These are phyloP conservation scores for Gossypium arboreum DNA, from an alignment of 345 rosid species.

Conservation along the genomic window DNA sequence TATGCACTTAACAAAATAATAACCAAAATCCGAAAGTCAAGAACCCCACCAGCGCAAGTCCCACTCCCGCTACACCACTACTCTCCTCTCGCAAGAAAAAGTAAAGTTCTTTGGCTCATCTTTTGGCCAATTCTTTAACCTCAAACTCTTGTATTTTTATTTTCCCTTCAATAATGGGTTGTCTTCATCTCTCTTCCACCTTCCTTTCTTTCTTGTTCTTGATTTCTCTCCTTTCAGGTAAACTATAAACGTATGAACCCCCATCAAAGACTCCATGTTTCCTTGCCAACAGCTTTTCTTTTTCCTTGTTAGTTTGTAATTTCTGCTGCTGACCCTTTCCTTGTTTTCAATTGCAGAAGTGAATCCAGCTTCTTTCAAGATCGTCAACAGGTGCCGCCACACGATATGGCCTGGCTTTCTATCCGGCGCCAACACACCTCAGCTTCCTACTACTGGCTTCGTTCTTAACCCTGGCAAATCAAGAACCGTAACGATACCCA, in stretches of 20 bases:
- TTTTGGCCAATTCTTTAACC: slow-evolving; percentile 4
- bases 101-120: slow-evolving; percentile 25
- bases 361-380: slow-evolving; percentile 54
- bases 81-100: slow-evolving; percentile 17
- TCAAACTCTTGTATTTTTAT: not conserved
- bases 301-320: not conserved
- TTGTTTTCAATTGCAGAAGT: slow-evolving; percentile 27
- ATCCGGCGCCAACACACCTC: slow-evolving; percentile 66
- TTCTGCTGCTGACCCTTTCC: not conserved
- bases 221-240: slow-evolving; percentile 39
- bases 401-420: slow-evolving; percentile 83
- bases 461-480: slow-evolving; percentile 56
- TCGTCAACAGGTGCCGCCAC: slow-evolving; percentile 66
- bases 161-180: slow-evolving; percentile 29
- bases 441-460: slow-evolving; percentile 78
- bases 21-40: not conserved
- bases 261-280: not conserved
- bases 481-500: slow-evolving; percentile 46
- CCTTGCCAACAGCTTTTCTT: not conserved
- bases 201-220: slow-evolving; percentile 19
- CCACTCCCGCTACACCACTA: not conserved
- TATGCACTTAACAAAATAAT: not conserved
- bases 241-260: not conserved
- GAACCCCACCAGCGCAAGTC: not conserved
- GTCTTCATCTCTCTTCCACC: slow-evolving; percentile 23